Evolutionary conservation across 768 basidiomycete species (phyloP).

Genomic region (Leccinum uliginosum): DNA sequence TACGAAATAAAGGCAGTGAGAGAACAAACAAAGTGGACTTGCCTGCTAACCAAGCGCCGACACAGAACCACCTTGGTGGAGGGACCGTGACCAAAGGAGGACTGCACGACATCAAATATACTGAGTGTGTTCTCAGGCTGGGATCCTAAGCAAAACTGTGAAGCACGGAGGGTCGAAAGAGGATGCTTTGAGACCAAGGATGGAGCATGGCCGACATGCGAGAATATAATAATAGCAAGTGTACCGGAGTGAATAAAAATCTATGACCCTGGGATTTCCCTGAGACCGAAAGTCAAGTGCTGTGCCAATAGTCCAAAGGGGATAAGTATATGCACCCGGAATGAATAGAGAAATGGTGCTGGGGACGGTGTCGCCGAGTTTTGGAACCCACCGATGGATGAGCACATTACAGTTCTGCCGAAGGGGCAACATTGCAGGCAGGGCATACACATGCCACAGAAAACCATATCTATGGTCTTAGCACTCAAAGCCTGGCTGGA

Average conservation of each 20-base stretch:
- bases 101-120: constrained; percentile 42
- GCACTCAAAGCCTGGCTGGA: too few relatives aligned
- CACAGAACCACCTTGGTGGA: constrained; percentile 45
- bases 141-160: constrained; percentile 35
- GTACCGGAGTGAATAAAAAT: constrained; percentile 52
- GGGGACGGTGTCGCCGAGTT: constrained; percentile 10
- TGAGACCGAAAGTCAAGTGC: background rate
- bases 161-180: constrained; percentile 10
- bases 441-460: too few relatives aligned
- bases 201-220: constrained; percentile 63
- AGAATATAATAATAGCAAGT: constrained; percentile 59
- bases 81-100: constrained; percentile 29
- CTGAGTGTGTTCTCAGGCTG: constrained; percentile 57
- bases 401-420: constrained; percentile 27
- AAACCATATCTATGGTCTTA: too few relatives aligned
- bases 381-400: constrained; percentile 51
- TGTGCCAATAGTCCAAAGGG: background rate
- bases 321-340: constrained; percentile 38
- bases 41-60: constrained; percentile 74
- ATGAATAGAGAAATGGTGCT: constrained; percentile 44
- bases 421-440: too few relatives aligned
- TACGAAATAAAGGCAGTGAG: background rate
- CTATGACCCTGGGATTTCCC: constrained; percentile 58
- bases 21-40: constrained; percentile 15
- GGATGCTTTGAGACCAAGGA: constrained; percentile 19